Conservation (phyloP, 805 yeast species). For the Candida suzukii region DNA sequence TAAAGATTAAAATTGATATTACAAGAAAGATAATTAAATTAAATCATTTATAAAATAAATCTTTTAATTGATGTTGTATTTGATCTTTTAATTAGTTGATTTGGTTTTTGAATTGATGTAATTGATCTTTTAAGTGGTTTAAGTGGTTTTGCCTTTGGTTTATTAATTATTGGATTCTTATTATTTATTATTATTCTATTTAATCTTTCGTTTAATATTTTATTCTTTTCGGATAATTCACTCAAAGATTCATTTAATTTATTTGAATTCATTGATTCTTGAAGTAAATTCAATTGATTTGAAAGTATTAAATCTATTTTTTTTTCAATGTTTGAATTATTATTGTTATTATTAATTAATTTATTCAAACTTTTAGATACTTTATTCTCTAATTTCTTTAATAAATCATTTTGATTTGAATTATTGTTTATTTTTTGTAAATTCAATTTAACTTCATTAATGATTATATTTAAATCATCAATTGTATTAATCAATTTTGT, state of each 20-base stretch:
- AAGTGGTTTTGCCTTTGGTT: not conserved
- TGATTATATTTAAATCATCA: not conserved
- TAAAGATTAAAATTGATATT: slow-evolving; percentile 12
- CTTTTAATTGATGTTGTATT: not conserved
- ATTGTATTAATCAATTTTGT: slow-evolving; percentile 3
- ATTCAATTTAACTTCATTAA: slow-evolving; percentile 7
- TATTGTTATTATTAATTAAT: not conserved
- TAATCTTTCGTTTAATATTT: not conserved
- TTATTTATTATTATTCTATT: not conserved
- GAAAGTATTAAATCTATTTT: slow-evolving; percentile 6
- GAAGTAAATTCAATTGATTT: slow-evolving; percentile 8
- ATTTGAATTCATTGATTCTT: not conserved
- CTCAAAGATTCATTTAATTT: not conserved
- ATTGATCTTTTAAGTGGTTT: not conserved
- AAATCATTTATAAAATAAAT: not conserved
- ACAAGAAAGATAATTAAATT: slow-evolving; percentile 7
- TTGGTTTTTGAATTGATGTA: not conserved
- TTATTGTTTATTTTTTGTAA: slow-evolving; percentile 2
- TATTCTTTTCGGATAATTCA: not conserved
- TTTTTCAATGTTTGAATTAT: not conserved
- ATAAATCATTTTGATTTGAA: slow-evolving; percentile 3
- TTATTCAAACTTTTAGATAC: slow-evolving; percentile 1
- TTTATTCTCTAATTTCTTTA: slow-evolving; percentile 4
- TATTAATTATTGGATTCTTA: not conserved
- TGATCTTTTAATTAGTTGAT: not conserved